phyloP scores from a whole-genome alignment of 2,329 filamentous ascomycete species.

The Biscogniauxia marginata region DNA sequence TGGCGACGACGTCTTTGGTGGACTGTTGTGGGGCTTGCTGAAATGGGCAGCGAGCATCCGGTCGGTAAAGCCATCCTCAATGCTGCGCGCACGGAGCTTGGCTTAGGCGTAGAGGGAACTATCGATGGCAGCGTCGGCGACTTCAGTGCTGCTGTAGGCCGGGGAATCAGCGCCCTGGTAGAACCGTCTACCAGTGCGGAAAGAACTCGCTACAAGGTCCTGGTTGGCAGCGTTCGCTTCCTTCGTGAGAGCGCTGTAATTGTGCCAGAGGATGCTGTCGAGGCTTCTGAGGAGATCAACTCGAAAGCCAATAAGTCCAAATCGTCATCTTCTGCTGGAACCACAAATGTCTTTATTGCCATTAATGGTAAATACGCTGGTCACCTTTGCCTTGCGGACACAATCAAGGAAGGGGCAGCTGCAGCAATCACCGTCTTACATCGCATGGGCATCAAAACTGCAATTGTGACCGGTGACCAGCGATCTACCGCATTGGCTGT shows the following conservation, averaged over 20 bases:
- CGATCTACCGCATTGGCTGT: constrained; percentile 80
- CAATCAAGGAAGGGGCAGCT: constrained; percentile 82
- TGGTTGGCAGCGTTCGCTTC: constrained; percentile 80
- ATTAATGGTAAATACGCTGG: constrained; percentile 82
- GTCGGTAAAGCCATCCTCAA: constrained; percentile 84
- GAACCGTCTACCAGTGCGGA: constrained; percentile 71
- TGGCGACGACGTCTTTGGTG: constrained; percentile 81
- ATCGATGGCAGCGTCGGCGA: constrained; percentile 83
- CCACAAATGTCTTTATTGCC: constrained; percentile 88
- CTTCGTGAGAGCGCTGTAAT: constrained; percentile 68
- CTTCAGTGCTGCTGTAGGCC: constrained; percentile 80
- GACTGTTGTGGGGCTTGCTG: constrained; percentile 91
- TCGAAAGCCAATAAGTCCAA: constrained; percentile 40
- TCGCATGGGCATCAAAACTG: constrained; percentile 80
- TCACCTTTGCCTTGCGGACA: constrained; percentile 81
- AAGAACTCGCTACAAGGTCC: constrained; percentile 70
- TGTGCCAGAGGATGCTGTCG: constrained; percentile 62
- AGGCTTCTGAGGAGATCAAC: constrained; percentile 61
- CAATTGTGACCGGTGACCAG: constrained; percentile 93
- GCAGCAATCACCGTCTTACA: constrained; percentile 80
- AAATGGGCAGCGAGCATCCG: constrained; percentile 94
- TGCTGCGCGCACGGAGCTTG: constrained; percentile 73
- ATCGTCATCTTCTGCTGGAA: constrained; percentile 57
- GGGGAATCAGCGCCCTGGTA: constrained; percentile 78
- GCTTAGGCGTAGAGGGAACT: constrained; percentile 66